Evolutionary conservation across 2,329 filamentous ascomycete species (phyloP).

Genomic region (Elsinoe fawcettii): DNA sequence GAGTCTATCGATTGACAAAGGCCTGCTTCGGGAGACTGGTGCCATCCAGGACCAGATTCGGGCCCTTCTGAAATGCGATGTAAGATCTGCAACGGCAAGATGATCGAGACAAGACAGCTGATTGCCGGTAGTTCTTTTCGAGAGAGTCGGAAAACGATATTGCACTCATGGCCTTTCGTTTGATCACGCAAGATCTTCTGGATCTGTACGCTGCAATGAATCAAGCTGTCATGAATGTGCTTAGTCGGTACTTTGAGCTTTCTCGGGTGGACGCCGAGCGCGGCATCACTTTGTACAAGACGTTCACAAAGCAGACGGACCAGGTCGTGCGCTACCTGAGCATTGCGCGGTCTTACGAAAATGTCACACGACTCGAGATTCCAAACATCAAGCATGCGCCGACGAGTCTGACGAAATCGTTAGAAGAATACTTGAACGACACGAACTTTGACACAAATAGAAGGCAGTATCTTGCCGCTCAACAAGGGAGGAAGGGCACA

Average conservation of each 20-base stretch:
- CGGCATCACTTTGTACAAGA: slow-evolving; percentile 84
- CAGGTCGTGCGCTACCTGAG: slow-evolving; percentile 84
- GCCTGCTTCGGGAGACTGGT: slow-evolving; percentile 84
- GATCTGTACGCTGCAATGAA: slow-evolving; percentile 92
- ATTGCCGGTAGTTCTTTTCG: slow-evolving; percentile 60
- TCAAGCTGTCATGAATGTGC: slow-evolving; percentile 91
- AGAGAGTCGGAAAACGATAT: slow-evolving; percentile 94
- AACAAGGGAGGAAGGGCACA: slow-evolving; percentile 59
- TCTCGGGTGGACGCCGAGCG: slow-evolving; percentile 88
- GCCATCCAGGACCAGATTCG: slow-evolving; percentile 79
- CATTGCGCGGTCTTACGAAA: slow-evolving; percentile 80
- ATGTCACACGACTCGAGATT: slow-evolving; percentile 85
- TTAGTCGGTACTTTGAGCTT: slow-evolving; percentile 98
- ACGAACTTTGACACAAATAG: slow-evolving; percentile 92
- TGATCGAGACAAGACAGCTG: neutral
- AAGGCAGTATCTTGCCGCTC: slow-evolving; percentile 82
- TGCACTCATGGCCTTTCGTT: slow-evolving; percentile 82
- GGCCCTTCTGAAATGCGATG: slow-evolving; percentile 81
- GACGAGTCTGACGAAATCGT: slow-evolving; percentile 76
- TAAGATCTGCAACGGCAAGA: slow-evolving; percentile 39
- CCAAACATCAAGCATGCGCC: slow-evolving; percentile 96
- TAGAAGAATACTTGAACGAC: slow-evolving; percentile 92
- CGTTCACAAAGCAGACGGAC: slow-evolving; percentile 86
- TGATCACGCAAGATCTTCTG: slow-evolving; percentile 83
- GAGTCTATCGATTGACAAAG: slow-evolving; percentile 81